Percentiles rank a stretch among this genome's conserved stretches.
phyloP scores from a whole-genome alignment of 1,139 yeast species.

The Eremothecium cymbalariae region DNA sequence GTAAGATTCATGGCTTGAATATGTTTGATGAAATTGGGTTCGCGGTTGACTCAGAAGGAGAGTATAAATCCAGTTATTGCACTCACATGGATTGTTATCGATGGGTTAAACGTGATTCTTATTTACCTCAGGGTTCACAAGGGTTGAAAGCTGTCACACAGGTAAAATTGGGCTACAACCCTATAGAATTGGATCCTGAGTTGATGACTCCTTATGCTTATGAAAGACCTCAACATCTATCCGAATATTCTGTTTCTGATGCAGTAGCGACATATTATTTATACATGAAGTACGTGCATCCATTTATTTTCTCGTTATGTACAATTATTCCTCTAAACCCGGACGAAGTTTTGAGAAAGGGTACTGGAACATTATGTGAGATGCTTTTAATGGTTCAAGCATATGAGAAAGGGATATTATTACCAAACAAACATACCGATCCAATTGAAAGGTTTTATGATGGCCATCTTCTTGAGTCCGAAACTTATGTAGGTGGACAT shows the following conservation, averaged over 20 bases:
- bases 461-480: constrained; percentile 89
- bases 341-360: constrained; percentile 91
- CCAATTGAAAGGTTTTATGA: constrained; percentile 89
- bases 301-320: constrained; percentile 91
- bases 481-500: constrained; percentile 98
- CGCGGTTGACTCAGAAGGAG: constrained; percentile 81
- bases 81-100: constrained; percentile 96
- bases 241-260: constrained; percentile 97
- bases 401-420: constrained; percentile 60
- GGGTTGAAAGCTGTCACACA: constrained; percentile 98
- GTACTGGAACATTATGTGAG: constrained; percentile 98
- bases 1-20: constrained; percentile 72
- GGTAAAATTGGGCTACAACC: constrained; percentile 90
- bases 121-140: constrained; percentile 96
- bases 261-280: constrained; percentile 97
- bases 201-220: constrained; percentile 96
- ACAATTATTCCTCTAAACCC: constrained; percentile 94
- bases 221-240: constrained; percentile 82
- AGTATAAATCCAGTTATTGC: constrained; percentile 87
- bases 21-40: constrained; percentile 95
- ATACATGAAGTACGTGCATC: constrained; percentile 94
- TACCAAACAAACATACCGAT: constrained; percentile 91
- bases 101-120: constrained; percentile 99
- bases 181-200: constrained; percentile 95
- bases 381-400: constrained; percentile 98